These are phyloP conservation scores for Ophiocordyceps australis DNA, from an alignment of 2,329 filamentous ascomycete genomes.

Conservation along the genomic window DNA sequence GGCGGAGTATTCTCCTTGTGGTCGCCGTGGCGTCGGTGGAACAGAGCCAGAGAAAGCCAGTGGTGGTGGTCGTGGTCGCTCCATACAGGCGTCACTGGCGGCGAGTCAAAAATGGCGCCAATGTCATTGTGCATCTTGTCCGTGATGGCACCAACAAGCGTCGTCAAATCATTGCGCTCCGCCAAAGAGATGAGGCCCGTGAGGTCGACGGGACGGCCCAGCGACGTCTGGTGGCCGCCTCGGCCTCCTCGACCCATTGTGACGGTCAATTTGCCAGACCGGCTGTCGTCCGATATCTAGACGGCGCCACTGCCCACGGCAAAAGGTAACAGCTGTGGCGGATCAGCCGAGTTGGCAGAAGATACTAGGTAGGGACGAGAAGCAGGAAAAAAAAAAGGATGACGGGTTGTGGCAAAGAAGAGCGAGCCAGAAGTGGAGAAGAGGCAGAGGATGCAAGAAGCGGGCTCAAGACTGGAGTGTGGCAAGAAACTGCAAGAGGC, in stretches of 20 bases:
- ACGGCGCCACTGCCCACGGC: too few species aligned
- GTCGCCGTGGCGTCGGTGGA: slow-evolving; percentile 4
- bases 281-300: too few species aligned
- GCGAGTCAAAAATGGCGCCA: slow-evolving; percentile 30
- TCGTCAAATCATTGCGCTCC: slow-evolving; percentile 33
- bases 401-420: too few species aligned
- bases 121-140: slow-evolving; percentile 36
- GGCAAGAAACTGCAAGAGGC: too few species aligned
- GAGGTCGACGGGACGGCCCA: slow-evolving; percentile 29
- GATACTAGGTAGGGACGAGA: too few species aligned
- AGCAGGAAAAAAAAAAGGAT: too few species aligned
- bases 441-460: too few species aligned
- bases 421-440: too few species aligned
- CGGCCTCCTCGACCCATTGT: slow-evolving; percentile 21
- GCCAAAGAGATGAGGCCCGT: slow-evolving; percentile 25
- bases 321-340: too few species aligned
- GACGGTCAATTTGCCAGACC: too few species aligned
- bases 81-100: slow-evolving; percentile 14
- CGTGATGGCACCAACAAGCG: slow-evolving; percentile 30
- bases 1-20: slow-evolving; percentile 7
- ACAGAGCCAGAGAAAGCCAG: slow-evolving; percentile 16
- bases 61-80: slow-evolving; percentile 12
- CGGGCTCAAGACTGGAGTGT: too few species aligned
- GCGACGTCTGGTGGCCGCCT: slow-evolving; percentile 11
- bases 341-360: too few species aligned